Conservation (phyloP, 2,329 filamentous ascomycete genomes). For the Penicillium janthinellum region DNA sequence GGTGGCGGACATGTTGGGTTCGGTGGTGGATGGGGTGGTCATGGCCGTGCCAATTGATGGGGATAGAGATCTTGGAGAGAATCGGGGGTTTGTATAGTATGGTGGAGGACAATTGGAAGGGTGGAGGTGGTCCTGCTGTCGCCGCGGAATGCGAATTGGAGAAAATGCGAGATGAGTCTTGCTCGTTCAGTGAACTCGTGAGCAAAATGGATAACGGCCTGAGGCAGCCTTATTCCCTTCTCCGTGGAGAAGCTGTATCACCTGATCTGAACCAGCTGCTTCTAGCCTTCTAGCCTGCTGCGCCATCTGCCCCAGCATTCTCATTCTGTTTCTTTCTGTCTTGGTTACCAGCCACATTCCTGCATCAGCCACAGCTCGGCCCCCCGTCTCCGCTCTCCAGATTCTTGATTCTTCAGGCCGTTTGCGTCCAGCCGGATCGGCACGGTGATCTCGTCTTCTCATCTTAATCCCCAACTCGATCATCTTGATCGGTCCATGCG, state of each 20-base stretch:
- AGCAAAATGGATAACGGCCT: constrained; percentile 16
- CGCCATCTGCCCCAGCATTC: neutral
- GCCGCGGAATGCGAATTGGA: constrained; percentile 1
- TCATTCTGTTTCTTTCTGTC: neutral
- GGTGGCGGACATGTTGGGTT: constrained; percentile 54
- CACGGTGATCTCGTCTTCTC: constrained; percentile 14
- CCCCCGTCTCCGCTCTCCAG: neutral
- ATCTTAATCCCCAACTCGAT: neutral
- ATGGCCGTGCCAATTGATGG: constrained; percentile 8
- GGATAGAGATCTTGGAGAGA: neutral
- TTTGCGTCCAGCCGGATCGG: constrained; percentile 20
- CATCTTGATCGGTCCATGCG: constrained; percentile 19
- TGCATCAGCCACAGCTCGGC: neutral
- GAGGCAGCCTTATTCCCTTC: constrained; percentile 11
- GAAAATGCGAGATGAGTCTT: neutral
- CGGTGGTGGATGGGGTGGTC: constrained; percentile 14
- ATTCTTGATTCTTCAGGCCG: constrained; percentile 4
- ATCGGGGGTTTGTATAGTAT: neutral
- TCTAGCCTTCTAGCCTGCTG: neutral
- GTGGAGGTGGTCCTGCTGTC: neutral
- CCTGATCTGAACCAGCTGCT: neutral
- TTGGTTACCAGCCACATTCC: neutral
- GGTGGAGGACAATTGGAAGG: neutral
- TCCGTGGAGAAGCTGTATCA: constrained; percentile 14
- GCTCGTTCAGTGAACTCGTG: neutral